Base-by-base conservation (phyloP, 2,329 filamentous ascomycete genomes). In the Aspergillus bombycis region DNA sequence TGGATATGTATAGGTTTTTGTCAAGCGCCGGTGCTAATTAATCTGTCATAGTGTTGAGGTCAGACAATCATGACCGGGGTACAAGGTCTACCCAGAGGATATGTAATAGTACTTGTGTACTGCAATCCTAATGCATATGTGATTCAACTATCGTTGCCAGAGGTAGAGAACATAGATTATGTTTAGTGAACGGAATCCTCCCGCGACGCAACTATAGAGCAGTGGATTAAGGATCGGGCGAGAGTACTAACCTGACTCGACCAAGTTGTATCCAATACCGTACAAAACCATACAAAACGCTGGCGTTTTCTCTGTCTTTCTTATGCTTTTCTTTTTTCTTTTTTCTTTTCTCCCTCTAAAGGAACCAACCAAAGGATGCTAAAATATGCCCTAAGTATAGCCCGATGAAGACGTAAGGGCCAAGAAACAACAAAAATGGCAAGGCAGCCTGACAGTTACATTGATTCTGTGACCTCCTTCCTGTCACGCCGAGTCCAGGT, bases 391-490 rank as follows among this genome's bases (percentile, higher is more conserved):
- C 52, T 2, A 55, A 38, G 52, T 23, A 41, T 55, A 55, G 52
- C 52, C 32, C 30, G 21, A 26, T 46, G 11, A 43, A n/a, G 23
- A 59, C 36, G 46, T 53, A 59, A 53, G 57, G 57, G 57, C 32
- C 57, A 45, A 50, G 46, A 52, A 32, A 34, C 10, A 46, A 50
- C 23, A n/a, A 23, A 56, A 45, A 8, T 43, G 52, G 46, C 52
- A 58, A 62, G 60, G 45, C 55, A 58, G 28, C 60, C 55, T 54
- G 36, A 53, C 55, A 62, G 34, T 41, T 36, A 30, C 36, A n/a
- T 41, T 52, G 38, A 59, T 38, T 59, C 57, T 32, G 30, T 30
- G 46, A 34, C 19, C 14, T 19, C n/a, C 28, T 19, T 41, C 19
- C 26, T 34, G 30, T 32, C 28, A 19, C 11, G 12, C n/a, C 21